Conservation (phyloP, 768 basidiomycete genomes). For the Psilocybe azurescens region DNA sequence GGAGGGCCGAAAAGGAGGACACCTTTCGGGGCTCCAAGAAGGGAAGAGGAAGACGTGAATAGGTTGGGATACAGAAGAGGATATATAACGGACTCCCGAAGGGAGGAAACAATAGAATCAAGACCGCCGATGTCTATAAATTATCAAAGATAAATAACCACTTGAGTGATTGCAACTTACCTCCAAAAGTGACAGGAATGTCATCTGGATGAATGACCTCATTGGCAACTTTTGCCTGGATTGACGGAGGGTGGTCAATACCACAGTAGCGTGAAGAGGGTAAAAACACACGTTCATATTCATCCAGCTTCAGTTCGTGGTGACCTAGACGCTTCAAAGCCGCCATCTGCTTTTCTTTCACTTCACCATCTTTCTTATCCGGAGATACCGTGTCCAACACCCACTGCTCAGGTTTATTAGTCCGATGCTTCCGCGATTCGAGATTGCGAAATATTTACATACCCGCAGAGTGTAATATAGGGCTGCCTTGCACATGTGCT, state of each 20-base stretch:
- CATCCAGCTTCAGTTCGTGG: conserved; percentile 76
- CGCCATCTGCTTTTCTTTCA: conserved; percentile 73
- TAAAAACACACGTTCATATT: conserved; percentile 80
- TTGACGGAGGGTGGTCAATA: conserved; percentile 3
- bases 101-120: conserved; percentile 85
- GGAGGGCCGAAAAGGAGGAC: conserved; percentile 96
- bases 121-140: conserved; percentile 86
- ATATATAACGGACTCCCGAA: conserved; percentile 95
- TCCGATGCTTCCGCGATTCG: neutral
- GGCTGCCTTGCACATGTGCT: conserved; percentile 62
- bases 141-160: neutral
- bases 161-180: conserved; percentile 41
- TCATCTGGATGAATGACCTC: conserved; percentile 95
- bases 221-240: conserved; percentile 80
- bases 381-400: conserved; percentile 58
- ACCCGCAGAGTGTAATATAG: conserved; percentile 79
- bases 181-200: conserved; percentile 76
- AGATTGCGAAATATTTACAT: conserved; percentile 28
- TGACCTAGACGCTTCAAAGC: conserved; percentile 76
- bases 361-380: conserved; percentile 62
- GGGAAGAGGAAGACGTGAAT: conserved; percentile 79
- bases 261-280: neutral
- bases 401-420: conserved; percentile 52
- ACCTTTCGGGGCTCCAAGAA: conserved; percentile 93
- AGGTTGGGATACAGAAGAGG: conserved; percentile 91